A percentile compares a stretch with the other conserved stretches of the same genome.
phyloP scores from a whole-genome alignment of 2,329 filamentous ascomycete species.

The Fusarium verrucosum region DNA sequence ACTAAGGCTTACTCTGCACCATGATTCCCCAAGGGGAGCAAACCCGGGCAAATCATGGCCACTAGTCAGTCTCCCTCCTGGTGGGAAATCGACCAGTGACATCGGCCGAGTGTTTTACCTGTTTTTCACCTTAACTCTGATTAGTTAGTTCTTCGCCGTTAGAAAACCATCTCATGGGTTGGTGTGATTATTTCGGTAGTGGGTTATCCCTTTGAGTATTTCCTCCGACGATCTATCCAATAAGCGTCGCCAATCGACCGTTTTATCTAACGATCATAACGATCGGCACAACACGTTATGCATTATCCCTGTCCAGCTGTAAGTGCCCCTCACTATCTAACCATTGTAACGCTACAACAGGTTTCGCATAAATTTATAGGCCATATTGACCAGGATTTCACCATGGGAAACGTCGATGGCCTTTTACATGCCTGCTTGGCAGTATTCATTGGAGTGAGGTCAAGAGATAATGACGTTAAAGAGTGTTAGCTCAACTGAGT shows the following conservation, averaged over 20 bases:
- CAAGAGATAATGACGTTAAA: constrained; percentile 30
- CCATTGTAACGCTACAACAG: constrained; percentile 33
- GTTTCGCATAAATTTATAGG: constrained; percentile 17
- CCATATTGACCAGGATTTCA: constrained; percentile 27
- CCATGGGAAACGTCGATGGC: constrained; percentile 25
- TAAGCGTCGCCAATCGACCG: not conserved
- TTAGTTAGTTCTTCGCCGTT: not conserved
- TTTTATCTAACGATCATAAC: not conserved
- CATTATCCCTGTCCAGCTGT: constrained; percentile 32
- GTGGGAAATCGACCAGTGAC: constrained; percentile 1
- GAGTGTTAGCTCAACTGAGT: not conserved
- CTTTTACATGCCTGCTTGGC: not conserved
- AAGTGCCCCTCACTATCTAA: not conserved
- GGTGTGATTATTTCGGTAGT: constrained; percentile 15
- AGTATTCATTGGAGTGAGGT: not conserved
- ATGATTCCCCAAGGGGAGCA: not conserved
- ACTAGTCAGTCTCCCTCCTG: not conserved
- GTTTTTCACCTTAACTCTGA: not conserved
- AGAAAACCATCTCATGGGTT: not conserved
- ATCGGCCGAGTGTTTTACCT: constrained; percentile 9
- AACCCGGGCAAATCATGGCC: not conserved
- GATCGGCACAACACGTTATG: constrained; percentile 24
- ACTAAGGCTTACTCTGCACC: not conserved
- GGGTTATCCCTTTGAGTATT: constrained; percentile 18
- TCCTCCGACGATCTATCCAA: constrained; percentile 21